These are phyloP conservation scores for Naganishia kalamii DNA, from an alignment of 768 basidiomycete species.

Conservation along the genomic window DNA sequence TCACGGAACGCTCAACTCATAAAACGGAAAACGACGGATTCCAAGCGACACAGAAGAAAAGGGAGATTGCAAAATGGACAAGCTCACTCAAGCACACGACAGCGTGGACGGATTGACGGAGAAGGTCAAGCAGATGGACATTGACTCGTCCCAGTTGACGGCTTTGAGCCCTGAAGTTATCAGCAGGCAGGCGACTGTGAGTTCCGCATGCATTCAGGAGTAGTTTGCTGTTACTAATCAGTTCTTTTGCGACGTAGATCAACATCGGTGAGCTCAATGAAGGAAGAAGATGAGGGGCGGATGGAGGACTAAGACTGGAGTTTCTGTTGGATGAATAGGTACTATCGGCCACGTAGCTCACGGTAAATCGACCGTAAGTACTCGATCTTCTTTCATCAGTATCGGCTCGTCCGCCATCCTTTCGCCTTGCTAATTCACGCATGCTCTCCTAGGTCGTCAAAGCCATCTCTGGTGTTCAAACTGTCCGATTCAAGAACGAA, in stretches of 20 bases:
- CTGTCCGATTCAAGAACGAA: slow-evolving; percentile 98
- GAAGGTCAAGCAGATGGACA: slow-evolving; percentile 52
- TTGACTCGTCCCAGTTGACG: slow-evolving; percentile 75
- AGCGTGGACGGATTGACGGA: slow-evolving; percentile 16
- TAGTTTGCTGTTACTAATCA: neutral
- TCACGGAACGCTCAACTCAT: no score
- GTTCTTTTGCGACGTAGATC: neutral
- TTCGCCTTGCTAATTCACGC: neutral
- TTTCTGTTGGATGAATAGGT: slow-evolving; percentile 53
- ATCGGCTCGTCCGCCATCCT: slow-evolving; percentile 57
- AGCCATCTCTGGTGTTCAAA: slow-evolving; percentile 97
- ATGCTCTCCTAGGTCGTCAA: slow-evolving; percentile 59
- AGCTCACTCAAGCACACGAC: slow-evolving; percentile 11
- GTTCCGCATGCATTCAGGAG: slow-evolving; percentile 17
- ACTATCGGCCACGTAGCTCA: slow-evolving; percentile 96
- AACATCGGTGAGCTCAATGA: neutral
- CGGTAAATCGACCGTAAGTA: slow-evolving; percentile 41
- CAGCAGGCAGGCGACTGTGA: slow-evolving; percentile 65
- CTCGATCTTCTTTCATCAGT: slow-evolving; percentile 48
- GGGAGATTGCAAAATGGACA: slow-evolving; percentile 12
- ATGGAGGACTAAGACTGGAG: neutral
- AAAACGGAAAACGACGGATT: neutral
- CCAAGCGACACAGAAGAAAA: neutral
- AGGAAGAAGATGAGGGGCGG: neutral
- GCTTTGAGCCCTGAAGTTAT: slow-evolving; percentile 57